Evolutionary conservation across 352 stramenopile genomes (phyloP), one percentile per base, ranked within the genome.

Genomic region (Stramenopiles sp.): DNA sequence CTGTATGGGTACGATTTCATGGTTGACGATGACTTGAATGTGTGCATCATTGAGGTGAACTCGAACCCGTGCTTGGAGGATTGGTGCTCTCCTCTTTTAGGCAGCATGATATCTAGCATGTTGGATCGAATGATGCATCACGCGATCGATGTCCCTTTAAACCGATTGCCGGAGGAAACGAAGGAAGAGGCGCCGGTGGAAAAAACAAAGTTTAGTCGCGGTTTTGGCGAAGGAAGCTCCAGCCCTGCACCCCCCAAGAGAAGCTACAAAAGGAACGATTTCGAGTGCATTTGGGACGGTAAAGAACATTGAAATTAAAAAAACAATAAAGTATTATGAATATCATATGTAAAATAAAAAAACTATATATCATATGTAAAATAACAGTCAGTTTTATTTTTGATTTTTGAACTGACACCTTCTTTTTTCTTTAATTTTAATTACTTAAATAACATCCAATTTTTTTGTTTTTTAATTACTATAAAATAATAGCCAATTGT

Each of bases 61-160:
- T 71, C 53, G 2, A 71, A 71, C 12, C 53, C 53, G 12, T 71
- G 53, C 53, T 71, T 71, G 53, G 53, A 71, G 35, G 53, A 71
- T 71, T 71, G 53, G 53, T 71, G 31, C 31, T 71, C 31, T 71
- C 53, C 53, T 2, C 12, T 71, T 4, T 6, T 71, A 6, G 53
- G 53, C 35, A 71, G 35, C 33, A 71, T 71, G 53, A 71, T 71
- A 2, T 71, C 53, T 6, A 71, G 35, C 12, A 71, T 71, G 53
- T 71, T 71, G 53, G 2, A 31, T 6, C 35, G 53, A 4, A 71
- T 71, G 53, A 71, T 71, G 53, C 33, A 71, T 31, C 33, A 35
- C 35, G 53, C 53, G 6, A 33, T 71, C 6, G 53, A 71, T 71
- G 35, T 4, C 31, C 53, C 53, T 6, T 6, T 71, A 6, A 2